phyloP scores from a whole-genome alignment of 306 rosid genomes.

The Prunus campanulata region DNA sequence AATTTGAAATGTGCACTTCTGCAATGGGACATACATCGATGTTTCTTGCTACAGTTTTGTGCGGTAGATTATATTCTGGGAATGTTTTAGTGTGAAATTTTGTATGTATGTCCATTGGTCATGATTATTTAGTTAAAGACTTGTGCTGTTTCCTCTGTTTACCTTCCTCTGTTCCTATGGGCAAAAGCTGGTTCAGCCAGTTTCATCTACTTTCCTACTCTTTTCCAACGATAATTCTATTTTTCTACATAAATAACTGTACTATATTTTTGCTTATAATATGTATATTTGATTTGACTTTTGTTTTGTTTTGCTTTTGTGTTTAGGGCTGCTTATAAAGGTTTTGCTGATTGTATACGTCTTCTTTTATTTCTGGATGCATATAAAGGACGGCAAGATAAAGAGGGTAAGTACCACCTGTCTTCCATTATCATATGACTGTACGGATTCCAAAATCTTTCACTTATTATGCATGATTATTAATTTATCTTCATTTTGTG shows the following conservation, averaged over 20 bases:
- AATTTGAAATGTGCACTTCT: background rate
- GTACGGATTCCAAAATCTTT: slow-evolving; percentile 2
- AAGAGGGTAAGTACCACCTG: slow-evolving; percentile 63
- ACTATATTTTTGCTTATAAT: background rate
- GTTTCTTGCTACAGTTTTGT: background rate
- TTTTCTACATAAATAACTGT: background rate
- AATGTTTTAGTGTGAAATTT: too few species aligned
- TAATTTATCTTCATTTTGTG: slow-evolving; percentile 15
- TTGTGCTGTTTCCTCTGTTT: background rate
- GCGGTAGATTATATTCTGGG: background rate
- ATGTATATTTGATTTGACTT: background rate
- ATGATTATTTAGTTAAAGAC: background rate
- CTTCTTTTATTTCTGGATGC: slow-evolving; percentile 94
- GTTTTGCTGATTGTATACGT: slow-evolving; percentile 91
- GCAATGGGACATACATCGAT: background rate
- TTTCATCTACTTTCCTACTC: background rate
- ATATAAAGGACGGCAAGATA: slow-evolving; percentile 86
- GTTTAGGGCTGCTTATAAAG: slow-evolving; percentile 99
- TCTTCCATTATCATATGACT: background rate
- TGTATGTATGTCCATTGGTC: background rate
- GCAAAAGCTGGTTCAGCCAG: slow-evolving; percentile 5
- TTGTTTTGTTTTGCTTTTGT: slow-evolving; percentile 15
- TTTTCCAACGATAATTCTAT: background rate
- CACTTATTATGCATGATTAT: slow-evolving; percentile 13
- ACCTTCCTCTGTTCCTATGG: background rate